Evolutionary conservation across 768 basidiomycete species (phyloP), one percentile per base, ranked within the genome.

Genomic region (Lyophyllum decastes): DNA sequence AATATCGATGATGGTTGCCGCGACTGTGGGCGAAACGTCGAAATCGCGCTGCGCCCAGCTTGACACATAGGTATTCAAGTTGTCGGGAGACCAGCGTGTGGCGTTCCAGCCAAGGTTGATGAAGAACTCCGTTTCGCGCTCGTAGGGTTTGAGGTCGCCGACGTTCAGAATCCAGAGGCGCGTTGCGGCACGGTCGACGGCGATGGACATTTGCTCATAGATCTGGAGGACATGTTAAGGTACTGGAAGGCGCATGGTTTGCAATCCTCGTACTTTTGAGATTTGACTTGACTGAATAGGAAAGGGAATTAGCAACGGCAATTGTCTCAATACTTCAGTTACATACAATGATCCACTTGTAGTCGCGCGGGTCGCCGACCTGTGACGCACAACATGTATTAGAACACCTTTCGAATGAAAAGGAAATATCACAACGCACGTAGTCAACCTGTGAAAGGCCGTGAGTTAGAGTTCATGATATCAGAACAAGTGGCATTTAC

Each of bases 71-170:
- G 65, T 71, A 30, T 81, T 68, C 45, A 86, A 64, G 65, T 87
- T 87, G 58, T 79, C 73, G 6, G 73, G 76, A 16, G 75, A 78
- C 82, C 84, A 90, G 14, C 76, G 68, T 0, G 83, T 74, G 0
- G 82, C 68, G 61, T 91, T 80, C 78, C 82, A 90, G 2, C 81
- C 88, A 44, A 81, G 81, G 16, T 72, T 76, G 62, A 90, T 71
- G 78, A 87, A 90, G 68, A 86, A 88, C 61, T 89, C 87, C 27
- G 77, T 85, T 51, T 86, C 82, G 51, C 87, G 82, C 62, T 91
- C 89, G 59, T 86, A 86, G 2, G 87, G 88, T 67, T 90, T 90
- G 51, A 91, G 71, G 62, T 90, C 88, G 16, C 89, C 89, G 54
- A 91, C 88, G 66, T 90, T 91, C 54, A 91, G 69, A 44, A 91